These are phyloP conservation scores for Clausena lansium DNA, from an alignment of 345 rosid genomes.

Conservation along the genomic window DNA sequence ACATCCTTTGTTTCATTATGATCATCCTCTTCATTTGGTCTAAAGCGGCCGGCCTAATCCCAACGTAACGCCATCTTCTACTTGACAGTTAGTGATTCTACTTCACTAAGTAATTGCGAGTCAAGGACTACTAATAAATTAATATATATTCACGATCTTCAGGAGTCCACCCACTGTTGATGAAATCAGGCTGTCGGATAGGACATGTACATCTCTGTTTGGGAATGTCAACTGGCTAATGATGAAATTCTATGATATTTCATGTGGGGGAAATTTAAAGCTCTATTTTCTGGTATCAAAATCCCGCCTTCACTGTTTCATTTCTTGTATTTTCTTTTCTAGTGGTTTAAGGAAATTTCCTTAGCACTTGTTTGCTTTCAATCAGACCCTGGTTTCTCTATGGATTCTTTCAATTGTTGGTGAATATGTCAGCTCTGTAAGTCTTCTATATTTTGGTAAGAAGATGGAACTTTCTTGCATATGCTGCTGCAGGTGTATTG, in stretches of 20 bases:
- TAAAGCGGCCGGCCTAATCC: conserved; percentile 40
- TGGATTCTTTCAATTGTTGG: conserved; percentile 48
- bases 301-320: neutral
- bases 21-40: conserved; percentile 59
- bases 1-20: conserved; percentile 42
- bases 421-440: conserved; percentile 40
- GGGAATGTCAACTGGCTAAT: conserved; percentile 30
- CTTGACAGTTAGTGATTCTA: neutral
- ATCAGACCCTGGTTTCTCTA: conserved; percentile 40
- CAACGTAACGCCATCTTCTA: neutral
- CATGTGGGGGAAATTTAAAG: conserved; percentile 40
- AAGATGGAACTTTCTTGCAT: neutral
- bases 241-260: conserved; percentile 34
- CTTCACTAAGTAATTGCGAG: neutral
- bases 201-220: conserved; percentile 28
- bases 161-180: conserved; percentile 45
- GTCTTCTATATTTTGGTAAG: conserved; percentile 48
- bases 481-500: neutral
- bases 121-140: too few relatives aligned
- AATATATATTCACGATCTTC: neutral
- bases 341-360: neutral
- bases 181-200: conserved; percentile 37
- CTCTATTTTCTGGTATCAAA: conserved; percentile 39
- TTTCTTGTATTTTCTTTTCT: neutral
- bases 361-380: neutral